Evolutionary conservation across 225 moss, liverwort and hornwort genomes (phyloP), one percentile per base, ranked within the genome.

Genomic region (Pseudoscleropodium purum): DNA sequence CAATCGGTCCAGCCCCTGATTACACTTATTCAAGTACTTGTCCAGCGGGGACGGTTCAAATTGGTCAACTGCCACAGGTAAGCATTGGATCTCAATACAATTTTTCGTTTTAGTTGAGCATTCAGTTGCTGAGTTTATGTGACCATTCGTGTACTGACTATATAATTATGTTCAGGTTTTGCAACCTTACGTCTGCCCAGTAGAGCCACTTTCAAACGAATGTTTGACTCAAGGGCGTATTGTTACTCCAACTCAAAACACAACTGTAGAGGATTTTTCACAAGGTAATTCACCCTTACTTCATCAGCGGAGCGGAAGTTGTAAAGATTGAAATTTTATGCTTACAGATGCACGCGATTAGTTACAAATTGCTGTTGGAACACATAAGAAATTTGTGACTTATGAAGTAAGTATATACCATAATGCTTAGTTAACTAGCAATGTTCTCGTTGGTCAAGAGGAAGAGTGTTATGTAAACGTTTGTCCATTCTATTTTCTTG

Each of bases 1-100:
- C 91, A 57, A 94, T 97, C 16, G 96, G 97, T 31, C 87, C 95
- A 56, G 91, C 97, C 41, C 97, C 97, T 15, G 56, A 84, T 9
- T 96, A 95, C 54, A 82, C 89, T 26, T 94, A 91, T 25, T 60
- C 88, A 57, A 86, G 15, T 45, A 59, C 90, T 30, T 97, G 97
- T 85, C 94, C 94, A 66, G 43, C n/a, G 34, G 91, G 91, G 57
- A 96, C 95, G 11, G 81, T 96, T 21, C 23, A 85, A 74, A 93
- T 97, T 33, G 93, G 93, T 64, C 72, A 95, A 83, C 91, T 97
- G 26, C 96, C 97, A 33, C 88, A 94, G 90, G 97, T 97, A 82
- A 94, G 94, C 45, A 57, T 18, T 41, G 23, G 13, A 52, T 86
- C 5, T 61, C 45, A n/a, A 51, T 27, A 51, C 36, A 14, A 9